These are phyloP conservation scores for Monascus ruber DNA, from an alignment of 2,329 filamentous ascomycete species.

Conservation along the genomic window DNA sequence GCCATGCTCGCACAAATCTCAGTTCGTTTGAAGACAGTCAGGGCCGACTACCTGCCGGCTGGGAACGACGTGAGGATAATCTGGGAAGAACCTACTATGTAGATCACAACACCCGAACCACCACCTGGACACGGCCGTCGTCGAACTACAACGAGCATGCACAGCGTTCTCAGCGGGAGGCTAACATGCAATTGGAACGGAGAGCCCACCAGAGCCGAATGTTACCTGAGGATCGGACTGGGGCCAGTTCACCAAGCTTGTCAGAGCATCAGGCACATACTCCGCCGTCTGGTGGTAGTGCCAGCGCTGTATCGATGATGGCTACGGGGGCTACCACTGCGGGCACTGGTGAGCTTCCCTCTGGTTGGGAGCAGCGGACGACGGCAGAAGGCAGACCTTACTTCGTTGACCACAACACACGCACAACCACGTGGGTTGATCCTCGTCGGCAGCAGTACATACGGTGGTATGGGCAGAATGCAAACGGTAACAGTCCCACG, in stretches of 20 bases:
- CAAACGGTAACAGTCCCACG: conserved; percentile 58
- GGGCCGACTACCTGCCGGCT: conserved; percentile 80
- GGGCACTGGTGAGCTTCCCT: conserved; percentile 85
- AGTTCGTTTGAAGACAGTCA: conserved; percentile 97
- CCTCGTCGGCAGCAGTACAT: conserved; percentile 96
- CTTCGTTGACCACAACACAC: conserved; percentile 96
- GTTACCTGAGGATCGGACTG: conserved; percentile 87
- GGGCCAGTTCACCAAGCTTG: conserved; percentile 78
- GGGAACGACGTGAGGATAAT: conserved; percentile 94
- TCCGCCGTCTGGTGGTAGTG: conserved; percentile 33
- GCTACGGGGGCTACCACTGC: conserved; percentile 90
- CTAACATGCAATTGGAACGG: conserved; percentile 84
- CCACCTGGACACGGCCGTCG: conserved; percentile 91
- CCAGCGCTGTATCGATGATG: conserved; percentile 69
- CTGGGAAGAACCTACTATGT: conserved; percentile 94
- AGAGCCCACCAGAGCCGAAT: conserved; percentile 91
- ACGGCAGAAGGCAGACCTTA: conserved; percentile 92
- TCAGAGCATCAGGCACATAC: conserved; percentile 36
- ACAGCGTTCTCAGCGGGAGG: conserved; percentile 68
- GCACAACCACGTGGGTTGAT: conserved; percentile 97
- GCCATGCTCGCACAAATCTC: conserved; percentile 45
- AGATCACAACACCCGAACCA: conserved; percentile 92
- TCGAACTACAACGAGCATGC: conserved; percentile 63
- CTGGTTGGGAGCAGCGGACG: conserved; percentile 91
- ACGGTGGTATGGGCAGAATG: conserved; percentile 90